Evolutionary conservation across 768 basidiomycete species (phyloP), one percentile per base, ranked within the genome.

Genomic region (Rhizopogon rudus): DNA sequence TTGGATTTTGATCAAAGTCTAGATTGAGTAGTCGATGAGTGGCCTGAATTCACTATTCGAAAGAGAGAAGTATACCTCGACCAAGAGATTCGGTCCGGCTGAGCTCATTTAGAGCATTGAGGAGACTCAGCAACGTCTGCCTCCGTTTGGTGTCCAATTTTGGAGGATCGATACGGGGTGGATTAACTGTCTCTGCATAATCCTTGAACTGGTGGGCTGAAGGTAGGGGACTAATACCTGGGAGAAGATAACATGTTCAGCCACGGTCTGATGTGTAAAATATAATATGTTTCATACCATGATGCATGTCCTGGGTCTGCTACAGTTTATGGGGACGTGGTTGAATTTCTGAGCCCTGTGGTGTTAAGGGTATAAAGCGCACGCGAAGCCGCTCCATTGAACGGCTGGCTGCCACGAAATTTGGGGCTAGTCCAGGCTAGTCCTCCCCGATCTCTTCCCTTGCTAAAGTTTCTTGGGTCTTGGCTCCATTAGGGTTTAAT

Each of bases 1-100:
- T 79, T 1, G 80, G 77, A 44, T 71, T 64, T 52, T 77, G 73
- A 45, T 63, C 70, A 40, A 68, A 65, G 44, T 67, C 78, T 77
- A 58, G 51, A n/a, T 10, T 31, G 16, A 13, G 29, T 17, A 13
- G n/a, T 46, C 14, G 2, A 22, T 33, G 20, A 52, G 22, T 37
- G 20, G 37, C 16, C 39, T 35, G 31, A 5, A 7, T 9, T 4
- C 42, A 14, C 25, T 20, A 16, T 20, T 5, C 29, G 22, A 28
- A n/a, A 12, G 22, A 54, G 8, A 20, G 12, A 40, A 20, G 17
- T 57, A 10, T 25, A 57, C 63, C 60, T 58, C 51, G 45, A 33
- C 56, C 63, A 5, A 68, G 54, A 8, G 64, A 68, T 14, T 69
- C 68, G 22, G 75, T 69, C 54, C 66, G 73, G 57, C 67, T 75